These are phyloP conservation scores for Heracleum sosnowskyi DNA, from an alignment of 129 eudicot genomes.

Conservation along the genomic window DNA sequence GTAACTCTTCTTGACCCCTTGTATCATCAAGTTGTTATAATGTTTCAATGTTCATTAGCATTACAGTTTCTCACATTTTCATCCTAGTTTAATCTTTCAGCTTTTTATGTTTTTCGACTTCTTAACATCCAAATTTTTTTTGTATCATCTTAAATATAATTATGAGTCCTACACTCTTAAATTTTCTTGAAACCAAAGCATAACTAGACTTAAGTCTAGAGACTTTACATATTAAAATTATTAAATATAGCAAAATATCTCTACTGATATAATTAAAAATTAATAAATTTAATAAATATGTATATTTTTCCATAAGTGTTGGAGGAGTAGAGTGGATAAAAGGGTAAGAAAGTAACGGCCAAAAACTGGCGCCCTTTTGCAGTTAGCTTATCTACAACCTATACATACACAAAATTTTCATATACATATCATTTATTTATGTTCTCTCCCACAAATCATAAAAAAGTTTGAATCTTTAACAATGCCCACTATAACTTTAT, in stretches of 20 bases:
- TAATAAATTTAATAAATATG: no score
- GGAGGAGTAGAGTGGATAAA: background rate
- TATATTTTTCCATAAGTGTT: background rate
- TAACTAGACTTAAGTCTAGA: no score
- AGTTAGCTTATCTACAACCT: conserved; percentile 35
- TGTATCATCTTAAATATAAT: no score
- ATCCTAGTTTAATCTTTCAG: no score
- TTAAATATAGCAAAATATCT: no score
- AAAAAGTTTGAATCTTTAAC: background rate
- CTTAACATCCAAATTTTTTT: no score
- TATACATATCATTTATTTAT: background rate
- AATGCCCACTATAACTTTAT: conserved; percentile 20
- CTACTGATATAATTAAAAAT: no score
- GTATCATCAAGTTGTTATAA: background rate
- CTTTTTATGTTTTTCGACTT: no score
- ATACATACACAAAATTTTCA: background rate
- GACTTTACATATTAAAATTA: no score
- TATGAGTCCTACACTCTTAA: no score
- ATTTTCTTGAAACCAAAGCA: no score
- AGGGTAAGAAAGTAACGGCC: conserved; percentile 51
- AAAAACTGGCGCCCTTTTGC: conserved; percentile 17
- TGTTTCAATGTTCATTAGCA: background rate
- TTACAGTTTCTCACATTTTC: background rate
- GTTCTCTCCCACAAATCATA: background rate
- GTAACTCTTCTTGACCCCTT: background rate